Evolutionary conservation across 202 grass and related monocot species (phyloP), one percentile per base, ranked within the genome.

Genomic region (Panicum virgatum): DNA sequence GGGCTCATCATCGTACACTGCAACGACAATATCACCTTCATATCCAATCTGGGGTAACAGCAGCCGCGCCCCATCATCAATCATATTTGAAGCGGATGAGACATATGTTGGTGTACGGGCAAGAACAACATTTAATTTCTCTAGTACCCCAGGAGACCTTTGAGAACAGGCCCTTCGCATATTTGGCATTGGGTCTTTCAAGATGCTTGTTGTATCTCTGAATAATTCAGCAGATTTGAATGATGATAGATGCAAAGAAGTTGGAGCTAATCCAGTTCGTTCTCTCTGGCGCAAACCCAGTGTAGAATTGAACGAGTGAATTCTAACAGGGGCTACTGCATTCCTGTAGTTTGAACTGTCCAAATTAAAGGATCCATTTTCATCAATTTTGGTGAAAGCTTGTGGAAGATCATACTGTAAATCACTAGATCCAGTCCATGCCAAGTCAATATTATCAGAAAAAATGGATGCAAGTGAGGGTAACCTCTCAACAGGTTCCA

Each of bases 1-100:
- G 26, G 93, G 92, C 61, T 99, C 96, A 86, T 96, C 91, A 59
- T 99, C 96, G 83, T 99, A 94, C 37, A 99, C 89, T 83, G 92
- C 92, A 79, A 98, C 75, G 12, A 93, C 84, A 32, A 79, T 81
- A 90, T 81, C 74, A 76, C 75, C 54, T 45, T 84, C 68, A 68
- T 69, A 87, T 19, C 83, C 88, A 88, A 79, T 90, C 53, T 88
- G 74, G 38, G 94, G 85, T 62, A 91, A 79, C 5, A 91, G 86
- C 46, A 94, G 44, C 27, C 96, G 92, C 68, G 89, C 91, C 48
- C 96, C 93, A 78, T 92, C 93, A 76, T 77, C 45, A n/a, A 92
- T 40, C 43, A 90, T 90, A 64, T 75, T 70, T 57, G 86, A 85
- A 60, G 85, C 75, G 0, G 85, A 84, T 80, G 79, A 83, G 54